phyloP scores from a whole-genome alignment of 2,329 filamentous ascomycete species.

The Fusarium gaditjirri region DNA sequence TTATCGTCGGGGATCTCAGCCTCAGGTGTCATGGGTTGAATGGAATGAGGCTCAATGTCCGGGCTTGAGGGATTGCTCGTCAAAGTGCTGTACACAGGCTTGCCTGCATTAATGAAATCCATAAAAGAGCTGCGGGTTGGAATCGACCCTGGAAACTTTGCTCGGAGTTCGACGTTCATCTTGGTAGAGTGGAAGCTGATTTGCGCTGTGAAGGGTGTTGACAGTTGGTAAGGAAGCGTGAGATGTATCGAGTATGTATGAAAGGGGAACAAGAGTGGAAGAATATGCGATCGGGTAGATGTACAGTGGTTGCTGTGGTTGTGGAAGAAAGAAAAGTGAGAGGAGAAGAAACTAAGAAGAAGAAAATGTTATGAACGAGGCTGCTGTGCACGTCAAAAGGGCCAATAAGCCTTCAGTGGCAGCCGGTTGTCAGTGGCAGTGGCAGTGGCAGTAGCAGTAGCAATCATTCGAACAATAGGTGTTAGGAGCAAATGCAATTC shows the following conservation, averaged over 20 bases:
- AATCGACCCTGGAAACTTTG: not conserved
- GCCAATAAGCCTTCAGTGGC: not conserved
- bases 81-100: not conserved
- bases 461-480: not conserved
- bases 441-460: not conserved
- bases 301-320: not conserved
- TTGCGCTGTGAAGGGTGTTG: not conserved
- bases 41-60: not conserved
- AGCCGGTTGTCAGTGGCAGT: not conserved
- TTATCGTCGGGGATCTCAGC: not conserved
- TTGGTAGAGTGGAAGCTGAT: no score
- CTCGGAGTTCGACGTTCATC: constrained; percentile 7
- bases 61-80: not conserved
- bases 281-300: not conserved
- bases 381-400: not conserved
- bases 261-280: not conserved
- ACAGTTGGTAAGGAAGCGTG: not conserved
- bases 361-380: not conserved
- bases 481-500: not conserved
- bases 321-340: not conserved
- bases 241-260: not conserved
- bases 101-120: constrained; percentile 1
- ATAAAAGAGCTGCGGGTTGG: constrained; percentile 6
- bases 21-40: not conserved
- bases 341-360: not conserved